phyloP scores from a whole-genome alignment of 2,329 filamentous ascomycete genomes.

The Aaosphaeria arxii region DNA sequence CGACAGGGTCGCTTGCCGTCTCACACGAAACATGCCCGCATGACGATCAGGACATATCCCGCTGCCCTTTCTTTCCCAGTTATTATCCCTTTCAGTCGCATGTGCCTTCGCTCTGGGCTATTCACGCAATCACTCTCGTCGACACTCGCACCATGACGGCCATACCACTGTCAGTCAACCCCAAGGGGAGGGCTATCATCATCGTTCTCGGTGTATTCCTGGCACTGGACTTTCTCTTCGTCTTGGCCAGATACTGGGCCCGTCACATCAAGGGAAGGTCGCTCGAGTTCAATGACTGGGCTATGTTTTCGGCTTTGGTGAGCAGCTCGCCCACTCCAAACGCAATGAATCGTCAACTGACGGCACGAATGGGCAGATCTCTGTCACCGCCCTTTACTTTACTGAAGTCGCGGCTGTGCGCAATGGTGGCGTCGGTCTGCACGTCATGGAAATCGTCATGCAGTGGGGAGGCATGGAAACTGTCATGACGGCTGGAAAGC shows the following conservation, averaged over 20 bases:
- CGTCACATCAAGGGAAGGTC: not conserved
- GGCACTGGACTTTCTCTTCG: constrained; percentile 2
- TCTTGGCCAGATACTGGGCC: constrained; percentile 1
- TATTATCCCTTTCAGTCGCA: no score
- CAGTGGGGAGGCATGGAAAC: constrained; percentile 3
- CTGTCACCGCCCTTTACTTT: not conserved
- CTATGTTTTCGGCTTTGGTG: constrained; percentile 3
- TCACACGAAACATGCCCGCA: no score
- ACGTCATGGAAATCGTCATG: constrained; percentile 1
- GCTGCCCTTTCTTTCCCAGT: no score
- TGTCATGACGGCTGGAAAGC: constrained; percentile 3
- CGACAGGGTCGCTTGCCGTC: no score
- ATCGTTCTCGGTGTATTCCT: constrained; percentile 6
- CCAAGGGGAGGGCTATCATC: constrained; percentile 1
- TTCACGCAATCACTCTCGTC: no score
- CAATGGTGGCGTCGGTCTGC: constrained; percentile 4
- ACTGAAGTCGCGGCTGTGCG: constrained; percentile 1
- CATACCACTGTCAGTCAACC: not conserved
- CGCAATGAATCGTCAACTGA: no score
- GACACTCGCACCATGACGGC: not conserved
- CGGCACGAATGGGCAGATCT: not conserved
- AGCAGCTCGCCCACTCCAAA: not conserved
- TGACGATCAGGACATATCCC: no score
- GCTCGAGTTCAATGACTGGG: constrained; percentile 6
- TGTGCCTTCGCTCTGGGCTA: no score